These are phyloP conservation scores for Boletus vermiculosoides DNA, from an alignment of 768 basidiomycete species.

Conservation along the genomic window DNA sequence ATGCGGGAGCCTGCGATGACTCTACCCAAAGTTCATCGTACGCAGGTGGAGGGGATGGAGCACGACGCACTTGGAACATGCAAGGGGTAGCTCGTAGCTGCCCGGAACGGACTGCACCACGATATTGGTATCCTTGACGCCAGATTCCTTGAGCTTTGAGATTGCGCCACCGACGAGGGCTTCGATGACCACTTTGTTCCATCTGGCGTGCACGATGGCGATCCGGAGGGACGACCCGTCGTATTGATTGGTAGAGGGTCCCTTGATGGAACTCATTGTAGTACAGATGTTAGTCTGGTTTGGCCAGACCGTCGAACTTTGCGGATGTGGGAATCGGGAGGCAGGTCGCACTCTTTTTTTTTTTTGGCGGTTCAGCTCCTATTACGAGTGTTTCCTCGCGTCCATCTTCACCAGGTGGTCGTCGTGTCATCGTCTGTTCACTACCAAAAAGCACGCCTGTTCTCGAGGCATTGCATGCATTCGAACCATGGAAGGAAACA, in stretches of 20 bases:
- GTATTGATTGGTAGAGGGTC: constrained; percentile 57
- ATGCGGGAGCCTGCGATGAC: constrained; percentile 86
- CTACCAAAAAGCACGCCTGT: background rate
- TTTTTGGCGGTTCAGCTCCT: background rate
- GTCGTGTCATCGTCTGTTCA: background rate
- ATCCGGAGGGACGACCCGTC: constrained; percentile 83
- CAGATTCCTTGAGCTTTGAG: constrained; percentile 74
- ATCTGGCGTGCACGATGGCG: constrained; percentile 93
- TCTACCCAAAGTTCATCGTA: constrained; percentile 41
- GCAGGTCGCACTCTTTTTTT: background rate
- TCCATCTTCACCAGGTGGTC: background rate
- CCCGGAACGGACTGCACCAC: constrained; percentile 91
- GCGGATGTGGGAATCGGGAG: constrained; percentile 20
- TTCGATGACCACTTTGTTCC: constrained; percentile 89
- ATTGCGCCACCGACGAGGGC: constrained; percentile 80
- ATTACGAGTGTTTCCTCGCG: background rate
- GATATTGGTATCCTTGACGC: constrained; percentile 90
- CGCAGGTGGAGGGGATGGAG: background rate
- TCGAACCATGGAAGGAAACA: constrained; percentile 45
- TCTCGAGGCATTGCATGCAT: constrained; percentile 3
- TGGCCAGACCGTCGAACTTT: background rate
- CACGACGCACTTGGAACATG: constrained; percentile 73
- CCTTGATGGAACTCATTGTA: constrained; percentile 63
- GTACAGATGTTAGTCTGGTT: background rate
- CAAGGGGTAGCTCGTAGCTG: constrained; percentile 89